Evolutionary conservation across 176 grass and related monocot species (phyloP).

Genomic region (Oryza nivara): DNA sequence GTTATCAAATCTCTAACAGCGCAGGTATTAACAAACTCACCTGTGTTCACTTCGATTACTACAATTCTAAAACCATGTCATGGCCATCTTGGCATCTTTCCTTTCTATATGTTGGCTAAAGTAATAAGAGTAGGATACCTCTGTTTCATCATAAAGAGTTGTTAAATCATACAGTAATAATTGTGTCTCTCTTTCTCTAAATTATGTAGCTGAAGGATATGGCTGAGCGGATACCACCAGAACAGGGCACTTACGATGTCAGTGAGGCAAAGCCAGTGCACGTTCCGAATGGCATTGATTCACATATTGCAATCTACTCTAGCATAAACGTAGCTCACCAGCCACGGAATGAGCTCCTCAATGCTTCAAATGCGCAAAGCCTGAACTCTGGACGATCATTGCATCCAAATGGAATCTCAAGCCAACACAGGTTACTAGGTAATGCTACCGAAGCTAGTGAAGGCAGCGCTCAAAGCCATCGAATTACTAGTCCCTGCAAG

Average conservation of each 20-base stretch:
- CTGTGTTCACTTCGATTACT: not conserved
- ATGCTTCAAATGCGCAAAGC: conserved; percentile 41
- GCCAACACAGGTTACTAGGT: conserved; percentile 50
- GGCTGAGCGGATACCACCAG: conserved; percentile 74
- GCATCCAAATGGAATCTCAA: conserved; percentile 52
- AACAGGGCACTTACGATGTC: conserved; percentile 49
- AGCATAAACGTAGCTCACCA: conserved; percentile 63
- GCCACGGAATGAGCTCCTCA: conserved; percentile 38
- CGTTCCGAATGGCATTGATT: conserved; percentile 47
- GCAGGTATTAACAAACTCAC: conserved; percentile 51
- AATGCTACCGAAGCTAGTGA: conserved; percentile 56
- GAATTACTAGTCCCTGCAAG: conserved; percentile 44
- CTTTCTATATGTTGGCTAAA: conserved; percentile 15
- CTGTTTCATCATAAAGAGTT: conserved; percentile 12
- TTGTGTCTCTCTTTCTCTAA: conserved; percentile 7
- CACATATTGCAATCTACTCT: conserved; percentile 48
- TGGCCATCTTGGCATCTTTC: not conserved
- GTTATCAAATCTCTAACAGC: conserved; percentile 98
- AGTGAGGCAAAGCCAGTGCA: conserved; percentile 59
- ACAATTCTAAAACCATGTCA: not conserved
- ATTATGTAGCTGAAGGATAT: conserved; percentile 79
- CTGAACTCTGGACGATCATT: conserved; percentile 38
- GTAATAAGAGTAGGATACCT: not conserved
- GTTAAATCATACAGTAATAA: conserved; percentile 6
- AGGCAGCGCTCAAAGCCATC: conserved; percentile 57